A percentile compares a stretch with the other conserved stretches of the same genome.
phyloP scores from a whole-genome alignment of 306 rosid genomes.

The Acacia confusa region DNA sequence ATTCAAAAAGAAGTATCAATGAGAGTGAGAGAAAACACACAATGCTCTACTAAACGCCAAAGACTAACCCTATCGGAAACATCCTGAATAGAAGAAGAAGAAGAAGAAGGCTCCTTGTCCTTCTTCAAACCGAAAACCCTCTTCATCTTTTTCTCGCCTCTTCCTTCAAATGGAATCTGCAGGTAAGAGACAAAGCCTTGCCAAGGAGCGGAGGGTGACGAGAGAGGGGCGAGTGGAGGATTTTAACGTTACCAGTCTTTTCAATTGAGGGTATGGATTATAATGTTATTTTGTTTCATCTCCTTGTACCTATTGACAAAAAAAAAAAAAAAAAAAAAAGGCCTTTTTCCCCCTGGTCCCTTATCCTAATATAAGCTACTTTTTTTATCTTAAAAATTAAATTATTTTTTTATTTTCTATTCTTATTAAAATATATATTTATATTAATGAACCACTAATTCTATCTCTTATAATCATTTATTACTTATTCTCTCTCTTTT shows the following conservation, averaged over 20 bases:
- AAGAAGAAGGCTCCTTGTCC: slow-evolving; percentile 80
- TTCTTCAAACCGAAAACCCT: slow-evolving; percentile 81
- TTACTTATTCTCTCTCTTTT: too few species aligned
- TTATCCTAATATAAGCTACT: too few species aligned
- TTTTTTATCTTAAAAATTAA: too few species aligned
- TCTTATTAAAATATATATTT: too few species aligned
- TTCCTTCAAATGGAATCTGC: neutral
- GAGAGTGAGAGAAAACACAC: neutral
- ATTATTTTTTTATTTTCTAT: too few species aligned
- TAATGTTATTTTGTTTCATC: too few species aligned
- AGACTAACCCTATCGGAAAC: slow-evolving; percentile 67
- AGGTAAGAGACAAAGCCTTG: neutral
- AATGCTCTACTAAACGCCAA: neutral
- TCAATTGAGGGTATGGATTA: too few species aligned
- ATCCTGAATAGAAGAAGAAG: slow-evolving; percentile 78
- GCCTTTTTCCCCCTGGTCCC: too few species aligned
- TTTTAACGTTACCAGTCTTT: neutral
- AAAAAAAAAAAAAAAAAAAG: too few species aligned
- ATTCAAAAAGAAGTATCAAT: neutral
- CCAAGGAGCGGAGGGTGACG: neutral
- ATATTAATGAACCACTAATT: too few species aligned
- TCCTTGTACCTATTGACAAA: too few species aligned
- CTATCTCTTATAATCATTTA: too few species aligned
- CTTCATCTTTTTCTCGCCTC: slow-evolving; percentile 52
- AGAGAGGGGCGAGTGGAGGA: neutral